Evolutionary conservation across 305 asterid genomes (phyloP).

Genomic region (Ajuga reptans): DNA sequence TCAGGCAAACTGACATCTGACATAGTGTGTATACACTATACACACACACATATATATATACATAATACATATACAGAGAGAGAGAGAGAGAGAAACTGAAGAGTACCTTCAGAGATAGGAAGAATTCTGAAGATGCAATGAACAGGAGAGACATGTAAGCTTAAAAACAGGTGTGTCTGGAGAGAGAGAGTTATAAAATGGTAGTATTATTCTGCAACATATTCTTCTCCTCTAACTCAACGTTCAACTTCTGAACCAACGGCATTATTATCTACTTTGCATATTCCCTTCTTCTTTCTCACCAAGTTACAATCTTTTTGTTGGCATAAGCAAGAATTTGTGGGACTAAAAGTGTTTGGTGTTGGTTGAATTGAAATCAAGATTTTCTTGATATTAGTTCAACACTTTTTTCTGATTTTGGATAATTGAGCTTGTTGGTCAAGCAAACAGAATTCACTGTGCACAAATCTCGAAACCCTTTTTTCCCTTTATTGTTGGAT

Average conservation of each 20-base stretch:
- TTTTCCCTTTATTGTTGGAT: conserved; percentile 13
- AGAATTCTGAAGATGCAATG: conserved; percentile 15
- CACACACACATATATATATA: not conserved
- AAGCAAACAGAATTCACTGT: conserved; percentile 24
- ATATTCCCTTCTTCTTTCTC: conserved; percentile 1
- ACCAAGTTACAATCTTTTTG: not conserved
- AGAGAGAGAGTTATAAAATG: not conserved
- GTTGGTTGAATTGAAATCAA: conserved; percentile 11
- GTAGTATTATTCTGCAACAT: not conserved
- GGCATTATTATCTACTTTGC: conserved; percentile 24
- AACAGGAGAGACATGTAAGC: conserved; percentile 17
- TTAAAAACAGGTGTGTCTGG: conserved; percentile 12
- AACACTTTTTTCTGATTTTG: not conserved
- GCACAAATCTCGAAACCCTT: conserved; percentile 21
- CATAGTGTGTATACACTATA: not conserved
- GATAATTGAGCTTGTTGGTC: conserved; percentile 22
- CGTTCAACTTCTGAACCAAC: conserved; percentile 25
- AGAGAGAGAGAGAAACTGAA: not conserved
- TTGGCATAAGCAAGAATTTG: conserved; percentile 7
- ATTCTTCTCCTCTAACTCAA: conserved; percentile 41
- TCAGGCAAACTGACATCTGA: conserved; percentile 6
- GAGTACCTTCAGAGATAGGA: conserved; percentile 24
- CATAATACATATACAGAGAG: not conserved
- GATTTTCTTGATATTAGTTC: conserved; percentile 18
- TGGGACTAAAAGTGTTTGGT: conserved; percentile 11